Evolutionary conservation across 345 rosid genomes (phyloP).

Genomic region (Boechera divaricarpa): DNA sequence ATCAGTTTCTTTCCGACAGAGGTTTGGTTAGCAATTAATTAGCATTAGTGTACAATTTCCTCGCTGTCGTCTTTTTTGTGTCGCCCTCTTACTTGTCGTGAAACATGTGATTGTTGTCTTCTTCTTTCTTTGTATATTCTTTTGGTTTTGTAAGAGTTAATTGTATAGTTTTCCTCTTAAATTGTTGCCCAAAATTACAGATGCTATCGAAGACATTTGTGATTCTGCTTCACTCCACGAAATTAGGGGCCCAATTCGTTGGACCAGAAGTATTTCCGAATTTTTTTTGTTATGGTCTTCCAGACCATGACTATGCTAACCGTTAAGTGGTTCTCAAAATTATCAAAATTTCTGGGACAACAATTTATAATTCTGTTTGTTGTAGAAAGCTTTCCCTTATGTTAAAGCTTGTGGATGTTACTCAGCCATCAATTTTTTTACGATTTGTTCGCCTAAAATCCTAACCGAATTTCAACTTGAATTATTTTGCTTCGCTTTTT

Average conservation of each 20-base stretch:
- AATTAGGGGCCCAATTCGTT: not conserved
- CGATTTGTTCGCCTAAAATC: too few relatives aligned
- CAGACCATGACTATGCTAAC: not conserved
- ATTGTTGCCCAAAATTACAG: not conserved
- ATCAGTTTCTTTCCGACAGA: conserved; percentile 26
- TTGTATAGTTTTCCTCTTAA: conserved; percentile 34
- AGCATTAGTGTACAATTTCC: conserved; percentile 29
- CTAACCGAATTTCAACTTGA: too few relatives aligned
- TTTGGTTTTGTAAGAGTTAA: conserved; percentile 27
- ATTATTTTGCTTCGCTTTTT: too few relatives aligned
- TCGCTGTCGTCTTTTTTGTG: conserved; percentile 17
- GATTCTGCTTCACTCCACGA: conserved; percentile 4
- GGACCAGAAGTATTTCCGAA: not conserved
- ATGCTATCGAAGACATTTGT: conserved; percentile 13
- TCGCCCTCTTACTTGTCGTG: conserved; percentile 16
- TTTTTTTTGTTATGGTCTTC: not conserved
- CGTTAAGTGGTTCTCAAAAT: not conserved
- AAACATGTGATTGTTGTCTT: conserved; percentile 11
- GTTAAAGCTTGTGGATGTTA: too few relatives aligned
- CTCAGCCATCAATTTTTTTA: too few relatives aligned
- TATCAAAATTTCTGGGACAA: not conserved
- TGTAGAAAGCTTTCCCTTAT: too few relatives aligned
- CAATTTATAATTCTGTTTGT: too few relatives aligned
- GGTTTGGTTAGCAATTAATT: conserved; percentile 23
- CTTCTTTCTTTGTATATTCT: not conserved